These are phyloP conservation scores for Boechera retrofracta DNA, from an alignment of 345 rosid species.

Conservation along the genomic window DNA sequence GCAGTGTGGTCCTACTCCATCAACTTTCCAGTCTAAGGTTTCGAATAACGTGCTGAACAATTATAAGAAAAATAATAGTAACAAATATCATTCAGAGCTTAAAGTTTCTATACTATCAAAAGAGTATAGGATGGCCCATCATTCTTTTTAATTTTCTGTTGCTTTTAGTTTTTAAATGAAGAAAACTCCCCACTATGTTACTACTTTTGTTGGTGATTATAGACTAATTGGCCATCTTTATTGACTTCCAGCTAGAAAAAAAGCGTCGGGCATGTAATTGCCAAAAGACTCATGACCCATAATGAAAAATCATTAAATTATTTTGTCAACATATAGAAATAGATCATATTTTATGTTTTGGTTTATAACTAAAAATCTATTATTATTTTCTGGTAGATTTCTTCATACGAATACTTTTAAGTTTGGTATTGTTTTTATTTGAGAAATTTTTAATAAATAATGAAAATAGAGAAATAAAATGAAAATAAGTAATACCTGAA, in stretches of 20 bases:
- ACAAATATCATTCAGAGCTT: too few species aligned
- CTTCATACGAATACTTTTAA: neutral
- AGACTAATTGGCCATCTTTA: neutral
- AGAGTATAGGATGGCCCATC: neutral
- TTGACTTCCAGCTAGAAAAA: neutral
- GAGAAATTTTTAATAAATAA: neutral
- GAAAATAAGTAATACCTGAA: conserved; percentile 49
- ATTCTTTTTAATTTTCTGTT: neutral
- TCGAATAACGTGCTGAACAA: too few species aligned
- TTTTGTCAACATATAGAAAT: neutral
- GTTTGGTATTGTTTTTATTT: neutral
- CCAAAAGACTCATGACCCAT: neutral
- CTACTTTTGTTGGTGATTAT: conserved; percentile 4
- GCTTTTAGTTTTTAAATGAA: neutral
- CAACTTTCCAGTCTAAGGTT: too few species aligned
- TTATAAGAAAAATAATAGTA: too few species aligned
- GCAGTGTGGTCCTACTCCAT: too few species aligned
- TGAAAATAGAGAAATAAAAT: neutral
- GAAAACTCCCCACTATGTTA: neutral
- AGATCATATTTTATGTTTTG: neutral
- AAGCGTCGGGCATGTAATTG: neutral
- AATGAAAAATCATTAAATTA: neutral
- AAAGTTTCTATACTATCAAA: neutral
- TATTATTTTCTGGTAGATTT: neutral
- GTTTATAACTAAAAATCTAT: neutral